These are phyloP conservation scores for Styphnolobium japonicum DNA, from an alignment of 306 rosid genomes.

Conservation along the genomic window DNA sequence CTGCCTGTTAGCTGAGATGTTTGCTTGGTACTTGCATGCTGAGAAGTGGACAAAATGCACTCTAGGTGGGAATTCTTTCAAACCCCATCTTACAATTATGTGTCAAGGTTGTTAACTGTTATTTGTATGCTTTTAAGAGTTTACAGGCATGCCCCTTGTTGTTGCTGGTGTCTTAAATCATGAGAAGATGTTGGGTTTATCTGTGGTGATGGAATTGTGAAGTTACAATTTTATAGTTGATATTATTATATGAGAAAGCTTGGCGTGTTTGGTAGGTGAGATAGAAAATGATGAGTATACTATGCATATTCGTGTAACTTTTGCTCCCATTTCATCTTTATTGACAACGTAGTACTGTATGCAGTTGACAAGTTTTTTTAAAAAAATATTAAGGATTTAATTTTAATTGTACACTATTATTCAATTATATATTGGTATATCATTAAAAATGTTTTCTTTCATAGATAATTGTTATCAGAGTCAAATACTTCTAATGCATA, in stretches of 20 bases:
- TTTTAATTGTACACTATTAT: too few species aligned
- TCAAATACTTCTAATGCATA: too few species aligned
- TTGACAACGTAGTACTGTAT: not conserved
- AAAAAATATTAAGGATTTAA: too few species aligned
- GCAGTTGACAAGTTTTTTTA: too few species aligned
- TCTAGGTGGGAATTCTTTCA: slow-evolving; percentile 8
- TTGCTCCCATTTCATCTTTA: not conserved
- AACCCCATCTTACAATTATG: not conserved
- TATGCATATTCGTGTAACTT: not conserved
- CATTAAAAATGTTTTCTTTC: too few species aligned
- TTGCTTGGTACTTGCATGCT: not conserved
- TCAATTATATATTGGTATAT: too few species aligned
- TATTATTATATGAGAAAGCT: not conserved
- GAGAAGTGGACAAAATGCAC: not conserved
- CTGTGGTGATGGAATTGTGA: not conserved
- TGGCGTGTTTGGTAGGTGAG: not conserved
- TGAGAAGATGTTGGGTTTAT: not conserved
- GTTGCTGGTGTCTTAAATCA: not conserved
- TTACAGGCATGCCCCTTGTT: not conserved
- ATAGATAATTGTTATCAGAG: too few species aligned
- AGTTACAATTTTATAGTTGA: not conserved
- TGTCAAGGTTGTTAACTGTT: not conserved
- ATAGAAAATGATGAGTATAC: not conserved
- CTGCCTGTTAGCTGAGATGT: not conserved
- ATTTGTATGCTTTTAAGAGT: not conserved